Evolutionary conservation across 208 protist genomes (phyloP).

Genomic region (Novymonas esmeraldas): DNA sequence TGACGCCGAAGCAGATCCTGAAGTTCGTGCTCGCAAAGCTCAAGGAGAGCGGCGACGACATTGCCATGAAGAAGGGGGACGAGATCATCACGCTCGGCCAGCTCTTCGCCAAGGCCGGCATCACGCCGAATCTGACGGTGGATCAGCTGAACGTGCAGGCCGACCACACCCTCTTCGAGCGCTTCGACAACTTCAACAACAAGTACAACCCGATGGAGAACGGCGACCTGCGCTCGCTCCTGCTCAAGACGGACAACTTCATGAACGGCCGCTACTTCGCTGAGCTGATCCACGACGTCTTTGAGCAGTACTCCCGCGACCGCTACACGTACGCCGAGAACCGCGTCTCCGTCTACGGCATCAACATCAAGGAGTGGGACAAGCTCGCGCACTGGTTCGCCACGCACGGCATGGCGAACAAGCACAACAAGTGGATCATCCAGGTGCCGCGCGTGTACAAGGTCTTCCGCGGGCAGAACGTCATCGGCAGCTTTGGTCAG

Average conservation of each 20-base stretch:
- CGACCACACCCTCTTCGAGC: conserved; percentile 96
- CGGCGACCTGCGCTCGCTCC: conserved; percentile 94
- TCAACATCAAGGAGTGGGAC: conserved; percentile 95
- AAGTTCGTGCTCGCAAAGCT: conserved; percentile 95
- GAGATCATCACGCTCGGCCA: conserved; percentile 87
- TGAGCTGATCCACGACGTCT: conserved; percentile 96
- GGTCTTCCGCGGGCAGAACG: conserved; percentile 89
- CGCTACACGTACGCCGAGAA: conserved; percentile 96
- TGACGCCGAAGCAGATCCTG: conserved; percentile 95
- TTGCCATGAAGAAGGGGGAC: conserved; percentile 89
- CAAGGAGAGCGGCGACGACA: conserved; percentile 90
- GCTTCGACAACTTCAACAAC: conserved; percentile 99
- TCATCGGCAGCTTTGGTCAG: conserved; percentile 95
- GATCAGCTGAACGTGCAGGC: conserved; percentile 97
- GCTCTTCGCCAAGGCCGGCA: conserved; percentile 84
- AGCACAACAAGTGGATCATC: conserved; percentile 98
- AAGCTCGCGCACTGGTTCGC: conserved; percentile 96
- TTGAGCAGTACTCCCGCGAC: conserved; percentile 95
- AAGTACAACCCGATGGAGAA: conserved; percentile 98
- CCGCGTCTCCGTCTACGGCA: conserved; percentile 93
- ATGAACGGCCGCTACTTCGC: conserved; percentile 98
- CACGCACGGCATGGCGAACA: conserved; percentile 94
- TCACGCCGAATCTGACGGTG: conserved; percentile 93
- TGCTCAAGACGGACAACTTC: conserved; percentile 99
- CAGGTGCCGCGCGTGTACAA: conserved; percentile 97